These are phyloP conservation scores for Calonectria montana DNA, from an alignment of 2,329 filamentous ascomycete species.

Conservation along the genomic window DNA sequence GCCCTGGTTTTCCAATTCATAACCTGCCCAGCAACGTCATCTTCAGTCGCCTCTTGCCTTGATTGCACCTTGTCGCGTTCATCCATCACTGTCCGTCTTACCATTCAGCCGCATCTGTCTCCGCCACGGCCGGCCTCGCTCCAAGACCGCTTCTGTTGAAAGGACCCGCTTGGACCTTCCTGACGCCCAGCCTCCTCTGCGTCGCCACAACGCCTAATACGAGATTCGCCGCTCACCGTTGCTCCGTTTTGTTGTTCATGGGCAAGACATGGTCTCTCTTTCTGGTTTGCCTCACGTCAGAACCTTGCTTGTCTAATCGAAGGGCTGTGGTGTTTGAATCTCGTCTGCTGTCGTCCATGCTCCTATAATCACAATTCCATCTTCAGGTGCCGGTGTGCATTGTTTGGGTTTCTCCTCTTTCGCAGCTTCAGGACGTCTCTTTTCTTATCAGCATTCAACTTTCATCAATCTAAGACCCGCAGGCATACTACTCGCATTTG, in stretches of 20 bases:
- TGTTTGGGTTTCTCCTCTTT: conserved; percentile 25
- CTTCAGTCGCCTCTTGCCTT: conserved; percentile 11
- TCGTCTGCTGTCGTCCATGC: conserved; percentile 25
- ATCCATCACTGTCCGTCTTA: conserved; percentile 19
- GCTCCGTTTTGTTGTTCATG: conserved; percentile 26
- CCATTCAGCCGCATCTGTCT: conserved; percentile 18
- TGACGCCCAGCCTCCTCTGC: conserved; percentile 38
- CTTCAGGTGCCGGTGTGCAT: conserved; percentile 30
- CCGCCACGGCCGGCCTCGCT: conserved; percentile 33
- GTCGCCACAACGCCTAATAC: conserved; percentile 32
- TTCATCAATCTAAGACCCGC: conserved; percentile 22
- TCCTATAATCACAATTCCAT: conserved; percentile 29
- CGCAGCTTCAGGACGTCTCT: conserved; percentile 29
- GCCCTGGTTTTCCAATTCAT: conserved; percentile 31
- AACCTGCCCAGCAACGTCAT: conserved; percentile 9
- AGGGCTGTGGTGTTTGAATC: conserved; percentile 27
- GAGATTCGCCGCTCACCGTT: conserved; percentile 28
- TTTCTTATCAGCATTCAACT: conserved; percentile 23
- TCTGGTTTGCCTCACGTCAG: conserved; percentile 26
- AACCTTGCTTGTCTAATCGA: conserved; percentile 29
- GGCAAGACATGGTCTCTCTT: conserved; percentile 30
- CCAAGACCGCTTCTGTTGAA: conserved; percentile 37
- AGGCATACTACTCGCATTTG: conserved; percentile 34
- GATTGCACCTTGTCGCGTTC: conserved; percentile 22
- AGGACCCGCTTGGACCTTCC: conserved; percentile 37